A percentile compares a stretch with the other conserved stretches of the same genome.
These are phyloP conservation scores for Daldinia childiae DNA, from an alignment of 495 filamentous ascomycete genomes.

Conservation along the genomic window DNA sequence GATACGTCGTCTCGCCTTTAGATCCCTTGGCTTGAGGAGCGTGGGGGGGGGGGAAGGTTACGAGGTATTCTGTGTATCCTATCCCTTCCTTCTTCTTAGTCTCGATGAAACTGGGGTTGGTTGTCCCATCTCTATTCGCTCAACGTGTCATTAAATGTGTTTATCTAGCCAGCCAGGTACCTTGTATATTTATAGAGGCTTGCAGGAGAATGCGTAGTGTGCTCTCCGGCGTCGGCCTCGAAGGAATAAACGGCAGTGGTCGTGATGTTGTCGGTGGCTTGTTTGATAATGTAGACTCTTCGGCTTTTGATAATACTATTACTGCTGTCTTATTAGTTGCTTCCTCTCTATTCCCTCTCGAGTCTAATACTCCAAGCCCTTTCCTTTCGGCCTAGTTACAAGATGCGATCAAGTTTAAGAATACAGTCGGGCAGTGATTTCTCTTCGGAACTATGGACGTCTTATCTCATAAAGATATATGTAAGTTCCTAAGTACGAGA, in stretches of 20 bases:
- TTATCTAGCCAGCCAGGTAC: not conserved
- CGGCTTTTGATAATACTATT: constrained; percentile 39
- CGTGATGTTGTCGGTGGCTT: constrained; percentile 48
- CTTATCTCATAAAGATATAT: too few species aligned
- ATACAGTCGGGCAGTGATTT: too few species aligned
- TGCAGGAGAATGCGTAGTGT: not conserved
- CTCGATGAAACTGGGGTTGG: not conserved
- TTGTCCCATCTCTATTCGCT: not conserved
- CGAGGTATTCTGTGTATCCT: not conserved
- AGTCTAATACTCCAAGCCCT: too few species aligned
- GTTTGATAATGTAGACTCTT: not conserved
- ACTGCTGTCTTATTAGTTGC: not conserved
- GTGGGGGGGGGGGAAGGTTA: constrained; percentile 3
- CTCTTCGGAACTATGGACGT: too few species aligned
- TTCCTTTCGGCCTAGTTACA: too few species aligned
- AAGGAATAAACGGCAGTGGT: constrained; percentile 49
- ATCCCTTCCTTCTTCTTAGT: too few species aligned
- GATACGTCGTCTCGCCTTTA: not conserved
- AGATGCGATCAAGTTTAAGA: too few species aligned
- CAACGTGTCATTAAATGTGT: not conserved
- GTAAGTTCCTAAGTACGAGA: too few species aligned
- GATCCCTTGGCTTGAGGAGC: not conserved
- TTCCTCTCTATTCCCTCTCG: not conserved
- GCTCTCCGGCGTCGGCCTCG: constrained; percentile 44
- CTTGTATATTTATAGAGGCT: not conserved